These are phyloP conservation scores for Mucor irregularis DNA, from an alignment of 371 early-diverging fungal genomes.

Conservation along the genomic window DNA sequence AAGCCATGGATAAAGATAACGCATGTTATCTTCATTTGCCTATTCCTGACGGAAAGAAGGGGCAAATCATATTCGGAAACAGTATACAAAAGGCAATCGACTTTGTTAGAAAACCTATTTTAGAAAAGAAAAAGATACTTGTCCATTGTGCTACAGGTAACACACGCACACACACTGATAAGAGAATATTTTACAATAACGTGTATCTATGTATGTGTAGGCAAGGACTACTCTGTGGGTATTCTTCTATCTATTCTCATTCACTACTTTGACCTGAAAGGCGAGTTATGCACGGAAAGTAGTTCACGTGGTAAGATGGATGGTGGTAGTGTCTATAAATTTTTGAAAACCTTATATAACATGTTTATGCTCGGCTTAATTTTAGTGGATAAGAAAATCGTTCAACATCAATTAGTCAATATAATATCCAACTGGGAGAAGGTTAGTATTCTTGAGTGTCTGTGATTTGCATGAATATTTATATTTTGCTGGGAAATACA, in stretches of 20 bases:
- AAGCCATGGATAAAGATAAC: slow-evolving; percentile 15
- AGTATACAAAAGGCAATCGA: slow-evolving; percentile 58
- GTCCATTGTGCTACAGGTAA: slow-evolving; percentile 59
- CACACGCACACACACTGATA: background rate
- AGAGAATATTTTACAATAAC: slow-evolving; percentile 12
- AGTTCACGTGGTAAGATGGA: slow-evolving; percentile 19
- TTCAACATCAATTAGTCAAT: slow-evolving; percentile 66
- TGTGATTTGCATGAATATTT: too few relatives aligned
- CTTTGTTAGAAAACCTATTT: slow-evolving; percentile 39
- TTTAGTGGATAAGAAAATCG: slow-evolving; percentile 60
- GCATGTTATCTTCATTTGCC: slow-evolving; percentile 56
- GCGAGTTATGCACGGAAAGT: slow-evolving; percentile 11
- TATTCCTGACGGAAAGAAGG: slow-evolving; percentile 75
- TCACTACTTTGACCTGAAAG: slow-evolving; percentile 52
- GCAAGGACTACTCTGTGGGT: slow-evolving; percentile 76
- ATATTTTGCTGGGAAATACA: background rate
- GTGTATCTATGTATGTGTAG: slow-evolving; percentile 5
- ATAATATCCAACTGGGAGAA: slow-evolving; percentile 66
- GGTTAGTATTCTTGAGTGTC: too few relatives aligned
- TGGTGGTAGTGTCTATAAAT: background rate
- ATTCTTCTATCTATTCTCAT: slow-evolving; percentile 70
- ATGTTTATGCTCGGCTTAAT: background rate
- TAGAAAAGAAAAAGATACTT: slow-evolving; percentile 35
- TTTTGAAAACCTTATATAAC: background rate
- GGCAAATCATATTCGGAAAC: slow-evolving; percentile 56